phyloP scores from a whole-genome alignment of 2,329 filamentous ascomycete genomes.

The Pleomassaria siparia region DNA sequence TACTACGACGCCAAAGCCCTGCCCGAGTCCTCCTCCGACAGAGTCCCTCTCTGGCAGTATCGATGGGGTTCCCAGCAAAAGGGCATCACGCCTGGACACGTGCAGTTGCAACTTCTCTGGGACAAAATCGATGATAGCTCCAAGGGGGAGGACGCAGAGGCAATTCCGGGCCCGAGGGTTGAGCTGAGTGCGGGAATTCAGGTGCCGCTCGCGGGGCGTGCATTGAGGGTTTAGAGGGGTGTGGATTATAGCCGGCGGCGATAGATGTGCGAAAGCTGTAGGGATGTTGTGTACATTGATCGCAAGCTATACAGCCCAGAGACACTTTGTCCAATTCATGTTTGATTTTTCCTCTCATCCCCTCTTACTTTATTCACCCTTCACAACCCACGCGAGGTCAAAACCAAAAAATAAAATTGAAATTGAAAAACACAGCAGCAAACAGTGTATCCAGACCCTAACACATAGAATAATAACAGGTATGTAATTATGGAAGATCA shows the following conservation, averaged over 20 bases:
- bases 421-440: too few species aligned
- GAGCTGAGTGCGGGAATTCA: slow-evolving; percentile 20
- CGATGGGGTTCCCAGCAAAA: slow-evolving; percentile 35
- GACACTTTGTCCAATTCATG: too few species aligned
- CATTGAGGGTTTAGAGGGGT: neutral
- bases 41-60: slow-evolving; percentile 31
- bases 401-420: too few species aligned
- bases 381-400: too few species aligned
- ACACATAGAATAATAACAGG: too few species aligned
- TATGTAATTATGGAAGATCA: too few species aligned
- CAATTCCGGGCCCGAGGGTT: slow-evolving; percentile 22
- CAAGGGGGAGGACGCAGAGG: neutral
- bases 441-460: too few species aligned
- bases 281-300: too few species aligned
- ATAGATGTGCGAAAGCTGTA: neutral
- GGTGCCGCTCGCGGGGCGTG: slow-evolving; percentile 21
- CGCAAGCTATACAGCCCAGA: too few species aligned
- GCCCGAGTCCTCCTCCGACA: slow-evolving; percentile 17
- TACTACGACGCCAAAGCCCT: slow-evolving; percentile 35
- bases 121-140: slow-evolving; percentile 13
- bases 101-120: slow-evolving; percentile 34
- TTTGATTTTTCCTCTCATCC: too few species aligned
- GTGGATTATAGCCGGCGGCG: neutral
- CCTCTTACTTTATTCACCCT: too few species aligned
- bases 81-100: slow-evolving; percentile 37